phyloP scores from a whole-genome alignment of 2,329 filamentous ascomycete genomes.

The Westerdykella aurantiaca region DNA sequence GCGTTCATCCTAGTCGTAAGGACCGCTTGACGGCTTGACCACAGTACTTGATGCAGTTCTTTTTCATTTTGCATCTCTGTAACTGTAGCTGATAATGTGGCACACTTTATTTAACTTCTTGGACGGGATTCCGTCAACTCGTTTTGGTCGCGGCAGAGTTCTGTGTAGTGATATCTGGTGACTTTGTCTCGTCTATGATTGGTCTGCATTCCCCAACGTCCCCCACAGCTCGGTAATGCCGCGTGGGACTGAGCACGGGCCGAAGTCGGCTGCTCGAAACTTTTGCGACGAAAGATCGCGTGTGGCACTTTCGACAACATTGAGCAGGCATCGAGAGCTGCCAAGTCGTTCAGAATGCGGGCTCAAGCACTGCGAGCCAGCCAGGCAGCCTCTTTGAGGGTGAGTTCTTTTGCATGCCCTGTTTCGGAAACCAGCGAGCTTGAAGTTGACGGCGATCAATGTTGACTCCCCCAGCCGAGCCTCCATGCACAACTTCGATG shows the following conservation, averaged over 20 bases:
- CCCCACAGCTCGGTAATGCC: constrained; percentile 7
- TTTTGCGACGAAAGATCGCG: constrained; percentile 17
- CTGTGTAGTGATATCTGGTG: not conserved
- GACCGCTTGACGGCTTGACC: no score
- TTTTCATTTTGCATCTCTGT: no score
- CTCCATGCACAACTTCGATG: constrained; percentile 17
- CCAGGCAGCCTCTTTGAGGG: constrained; percentile 28
- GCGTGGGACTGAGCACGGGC: constrained; percentile 10
- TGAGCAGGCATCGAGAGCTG: constrained; percentile 3
- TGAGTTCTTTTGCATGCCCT: constrained; percentile 11
- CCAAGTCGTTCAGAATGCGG: constrained; percentile 28
- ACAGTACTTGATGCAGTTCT: no score
- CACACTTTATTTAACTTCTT: no score
- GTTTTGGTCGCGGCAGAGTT: no score
- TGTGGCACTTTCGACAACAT: constrained; percentile 5
- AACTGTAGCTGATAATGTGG: no score
- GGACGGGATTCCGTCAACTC: no score
- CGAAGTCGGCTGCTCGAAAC: constrained; percentile 25
- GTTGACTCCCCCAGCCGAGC: constrained; percentile 16
- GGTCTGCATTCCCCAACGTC: constrained; percentile 15
- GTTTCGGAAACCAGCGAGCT: not conserved
- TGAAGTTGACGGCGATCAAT: not conserved
- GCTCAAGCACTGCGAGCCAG: constrained; percentile 28
- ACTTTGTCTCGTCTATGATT: constrained; percentile 13
- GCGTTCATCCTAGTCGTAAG: no score